Base-by-base conservation (phyloP, 495 filamentous ascomycete genomes). In the Elaphomyces granulatus region DNA sequence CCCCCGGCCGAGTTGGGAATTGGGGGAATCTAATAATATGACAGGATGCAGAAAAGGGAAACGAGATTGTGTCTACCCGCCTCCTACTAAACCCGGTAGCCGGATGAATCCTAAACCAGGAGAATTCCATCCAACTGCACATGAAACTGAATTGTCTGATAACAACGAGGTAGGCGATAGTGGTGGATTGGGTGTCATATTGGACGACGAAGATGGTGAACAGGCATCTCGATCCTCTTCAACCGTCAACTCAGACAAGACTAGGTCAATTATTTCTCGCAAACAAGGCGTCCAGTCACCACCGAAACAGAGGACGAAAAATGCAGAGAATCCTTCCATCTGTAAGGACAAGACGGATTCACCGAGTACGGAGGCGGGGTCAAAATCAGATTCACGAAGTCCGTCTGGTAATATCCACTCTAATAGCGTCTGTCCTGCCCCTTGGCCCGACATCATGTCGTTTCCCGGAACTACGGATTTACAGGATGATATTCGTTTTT, bases 31-130 rank as follows among this genome's bases (percentile, higher is more conserved):
- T 55, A 26, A 52, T 47, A 34, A 44, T 46, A 18, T 37, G 12
- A 34, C 43, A 84, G 80, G 84, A 47, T 94, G 86, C 55, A 74
- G 75, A 40, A 94, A 93, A 58, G 86, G 85, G 23, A 80, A 72
- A 44, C 70, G 87, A 54, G 83, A 87, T 23, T 94, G 87, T 51
- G 64, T 75, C 37, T 94, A 88, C 56, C 83, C 86, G 8, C 80
- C 81, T 28, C 53, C 72, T n/a, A 60, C 70, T 18, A 75, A 68
- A 44, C 18, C 55, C 8, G 43, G 53, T 38, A 48, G 55, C 17
- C 60, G 63, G 44, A 41, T 48, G 70, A 75, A 54, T 46, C 51
- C 60, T 32, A 64, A 61, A 47, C 50, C 60, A 12, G 55, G 60
- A 32, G 57, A 52, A 36, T 45, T 65, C 23, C 51, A 45, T 60